Percentiles rank a stretch among this genome's conserved stretches.
Evolutionary conservation across 106 monocot species (phyloP).

Genomic region (Phalaenopsis aphrodite): DNA sequence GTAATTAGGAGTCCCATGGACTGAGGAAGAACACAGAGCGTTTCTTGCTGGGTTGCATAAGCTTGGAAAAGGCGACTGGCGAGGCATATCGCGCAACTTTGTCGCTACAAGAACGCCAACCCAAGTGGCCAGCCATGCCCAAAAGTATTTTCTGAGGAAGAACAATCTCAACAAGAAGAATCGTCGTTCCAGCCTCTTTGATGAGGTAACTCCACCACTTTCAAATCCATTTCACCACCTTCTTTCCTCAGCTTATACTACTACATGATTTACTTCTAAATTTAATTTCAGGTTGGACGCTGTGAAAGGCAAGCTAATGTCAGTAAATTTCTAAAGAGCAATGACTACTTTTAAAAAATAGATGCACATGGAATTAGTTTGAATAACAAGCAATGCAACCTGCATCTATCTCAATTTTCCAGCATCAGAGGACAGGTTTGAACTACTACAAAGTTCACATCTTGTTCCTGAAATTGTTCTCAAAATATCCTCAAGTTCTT

Average conservation of each 20-base stretch:
- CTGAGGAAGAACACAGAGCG: constrained; percentile 16
- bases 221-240: not conserved
- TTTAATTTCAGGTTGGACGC: not conserved
- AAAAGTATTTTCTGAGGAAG: constrained; percentile 23
- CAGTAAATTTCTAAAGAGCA: not conserved
- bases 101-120: constrained; percentile 20
- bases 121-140: constrained; percentile 26
- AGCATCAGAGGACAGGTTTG: not conserved
- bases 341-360: not conserved
- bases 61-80: constrained; percentile 25
- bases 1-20: constrained; percentile 19
- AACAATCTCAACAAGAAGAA: constrained; percentile 20
- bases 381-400: not conserved
- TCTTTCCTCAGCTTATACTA: not conserved
- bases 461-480: not conserved
- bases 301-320: not conserved
- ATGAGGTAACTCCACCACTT: constrained; percentile 4
- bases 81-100: constrained; percentile 21
- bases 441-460: not conserved
- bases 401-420: not conserved
- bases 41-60: constrained; percentile 14
- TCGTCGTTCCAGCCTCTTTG: constrained; percentile 22
- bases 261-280: not conserved
- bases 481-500: not conserved
- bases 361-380: not conserved